Evolutionary conservation across 257 asterid species (phyloP).

Genomic region (Haberlea rhodopensis): DNA sequence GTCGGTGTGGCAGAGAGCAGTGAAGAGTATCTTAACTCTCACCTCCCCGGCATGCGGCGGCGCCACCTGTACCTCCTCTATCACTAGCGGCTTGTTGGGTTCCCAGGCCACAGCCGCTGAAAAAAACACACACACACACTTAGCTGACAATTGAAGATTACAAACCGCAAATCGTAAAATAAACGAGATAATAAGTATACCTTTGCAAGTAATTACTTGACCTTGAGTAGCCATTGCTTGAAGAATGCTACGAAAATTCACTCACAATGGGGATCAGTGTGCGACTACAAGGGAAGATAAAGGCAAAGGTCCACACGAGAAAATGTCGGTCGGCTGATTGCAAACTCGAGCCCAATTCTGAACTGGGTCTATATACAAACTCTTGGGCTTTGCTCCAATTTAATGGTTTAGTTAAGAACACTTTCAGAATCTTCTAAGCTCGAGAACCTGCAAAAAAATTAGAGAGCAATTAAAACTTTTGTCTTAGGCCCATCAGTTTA

Average conservation of each 20-base stretch:
- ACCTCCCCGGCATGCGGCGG: constrained; percentile 96
- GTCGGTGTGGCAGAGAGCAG: constrained; percentile 93
- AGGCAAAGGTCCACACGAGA: not conserved
- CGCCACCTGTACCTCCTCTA: constrained; percentile 89
- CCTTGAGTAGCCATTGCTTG: constrained; percentile 71
- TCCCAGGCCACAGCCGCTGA: constrained; percentile 99
- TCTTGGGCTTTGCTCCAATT: not conserved
- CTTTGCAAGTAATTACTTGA: constrained; percentile 92
- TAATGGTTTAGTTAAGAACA: no score
- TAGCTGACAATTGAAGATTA: not conserved
- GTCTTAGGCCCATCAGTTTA: no score
- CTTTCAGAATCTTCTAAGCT: no score
- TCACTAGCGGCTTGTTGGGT: constrained; percentile 84
- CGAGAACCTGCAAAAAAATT: no score
- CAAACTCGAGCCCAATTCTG: not conserved
- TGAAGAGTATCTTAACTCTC: constrained; percentile 65
- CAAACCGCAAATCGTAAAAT: not conserved
- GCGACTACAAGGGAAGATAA: not conserved
- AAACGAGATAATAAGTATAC: constrained; percentile 28
- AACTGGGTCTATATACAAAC: not conserved
- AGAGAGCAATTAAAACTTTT: no score
- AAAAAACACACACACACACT: not conserved
- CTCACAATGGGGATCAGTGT: constrained; percentile 12
- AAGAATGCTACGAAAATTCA: constrained; percentile 7
- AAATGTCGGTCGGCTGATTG: no score